A percentile compares a stretch with the other conserved stretches of the same genome.
phyloP scores from a whole-genome alignment of 1,284 basidiomycete genomes.

The Xerocomus amazonicus region DNA sequence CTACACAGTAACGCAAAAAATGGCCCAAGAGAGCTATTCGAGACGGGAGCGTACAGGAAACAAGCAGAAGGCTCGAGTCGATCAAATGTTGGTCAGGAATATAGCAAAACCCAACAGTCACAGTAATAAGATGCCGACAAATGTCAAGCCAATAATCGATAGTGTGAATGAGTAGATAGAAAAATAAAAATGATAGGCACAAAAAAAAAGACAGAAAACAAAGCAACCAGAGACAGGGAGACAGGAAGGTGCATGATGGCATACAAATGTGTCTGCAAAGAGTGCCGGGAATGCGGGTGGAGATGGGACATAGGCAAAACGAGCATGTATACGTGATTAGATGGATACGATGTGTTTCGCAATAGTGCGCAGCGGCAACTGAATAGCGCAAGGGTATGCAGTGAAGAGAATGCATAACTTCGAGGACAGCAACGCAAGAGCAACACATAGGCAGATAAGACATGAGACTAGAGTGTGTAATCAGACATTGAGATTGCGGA shows the following conservation, averaged over 20 bases:
- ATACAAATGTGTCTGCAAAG: slow-evolving; percentile 27
- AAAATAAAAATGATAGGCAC: slow-evolving; percentile 28
- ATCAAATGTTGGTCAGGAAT: slow-evolving; percentile 13
- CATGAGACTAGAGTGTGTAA: slow-evolving; percentile 38
- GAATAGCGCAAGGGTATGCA: slow-evolving; percentile 23
- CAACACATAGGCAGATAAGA: slow-evolving; percentile 35
- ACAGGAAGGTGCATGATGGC: slow-evolving; percentile 12
- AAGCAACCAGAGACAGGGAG: slow-evolving; percentile 20
- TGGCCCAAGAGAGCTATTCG: slow-evolving; percentile 24
- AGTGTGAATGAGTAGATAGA: slow-evolving; percentile 33
- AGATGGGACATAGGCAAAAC: slow-evolving; percentile 31
- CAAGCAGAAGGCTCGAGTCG: slow-evolving; percentile 32
- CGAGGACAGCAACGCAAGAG: slow-evolving; percentile 32
- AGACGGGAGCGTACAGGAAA: slow-evolving; percentile 31
- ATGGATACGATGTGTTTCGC: slow-evolving; percentile 37
- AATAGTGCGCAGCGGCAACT: slow-evolving; percentile 31
- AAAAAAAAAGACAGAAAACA: slow-evolving; percentile 13
- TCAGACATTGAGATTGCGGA: slow-evolving; percentile 38
- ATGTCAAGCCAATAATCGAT: slow-evolving; percentile 23
- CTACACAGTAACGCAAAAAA: slow-evolving; percentile 34
- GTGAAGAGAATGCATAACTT: slow-evolving; percentile 27
- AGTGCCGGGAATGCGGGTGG: slow-evolving; percentile 21
- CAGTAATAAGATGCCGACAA: slow-evolving; percentile 29
- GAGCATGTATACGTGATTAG: slow-evolving; percentile 34
- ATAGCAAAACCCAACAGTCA: slow-evolving; percentile 11